A percentile compares a stretch with the other conserved stretches of the same genome.
Evolutionary conservation across 2,329 filamentous ascomycete species (phyloP).

Genomic region (Chaetomium sp.): DNA sequence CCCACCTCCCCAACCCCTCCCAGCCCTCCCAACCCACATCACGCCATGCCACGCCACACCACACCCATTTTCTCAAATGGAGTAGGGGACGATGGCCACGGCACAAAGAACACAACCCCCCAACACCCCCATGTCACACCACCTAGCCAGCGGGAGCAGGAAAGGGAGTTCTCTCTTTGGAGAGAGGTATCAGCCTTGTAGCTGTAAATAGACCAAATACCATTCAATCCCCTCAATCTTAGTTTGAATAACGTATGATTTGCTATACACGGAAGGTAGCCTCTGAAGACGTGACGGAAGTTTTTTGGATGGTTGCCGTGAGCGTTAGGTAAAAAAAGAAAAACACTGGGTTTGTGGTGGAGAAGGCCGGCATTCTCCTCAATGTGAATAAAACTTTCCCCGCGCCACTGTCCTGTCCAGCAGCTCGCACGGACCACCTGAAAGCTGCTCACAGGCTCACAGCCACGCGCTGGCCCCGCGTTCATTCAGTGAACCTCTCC

Average conservation of each 20-base stretch:
- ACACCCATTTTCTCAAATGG: neutral
- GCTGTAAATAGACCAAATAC: slow-evolving; percentile 20
- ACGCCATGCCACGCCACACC: neutral
- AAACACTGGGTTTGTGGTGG: no score
- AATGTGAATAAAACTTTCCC: no score
- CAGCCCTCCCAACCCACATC: neutral
- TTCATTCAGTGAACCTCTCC: no score
- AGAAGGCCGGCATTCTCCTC: no score
- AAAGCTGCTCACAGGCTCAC: no score
- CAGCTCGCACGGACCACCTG: no score
- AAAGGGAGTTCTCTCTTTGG: slow-evolving; percentile 3
- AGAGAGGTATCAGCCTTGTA: slow-evolving; percentile 6
- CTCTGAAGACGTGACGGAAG: no score
- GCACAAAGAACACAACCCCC: neutral
- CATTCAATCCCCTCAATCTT: slow-evolving; percentile 5
- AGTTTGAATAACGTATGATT: neutral
- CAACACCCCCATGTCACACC: neutral
- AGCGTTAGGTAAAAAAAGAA: no score
- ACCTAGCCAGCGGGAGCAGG: slow-evolving; percentile 2
- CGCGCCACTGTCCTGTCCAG: no score
- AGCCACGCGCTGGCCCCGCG: no score
- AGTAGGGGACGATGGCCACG: slow-evolving; percentile 5
- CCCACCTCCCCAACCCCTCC: neutral
- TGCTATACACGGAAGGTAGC: no score
- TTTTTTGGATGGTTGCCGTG: no score